Evolutionary conservation across 108 stramenopile genomes (phyloP).

Genomic region (Cyclotella choctawhatcheeana): DNA sequence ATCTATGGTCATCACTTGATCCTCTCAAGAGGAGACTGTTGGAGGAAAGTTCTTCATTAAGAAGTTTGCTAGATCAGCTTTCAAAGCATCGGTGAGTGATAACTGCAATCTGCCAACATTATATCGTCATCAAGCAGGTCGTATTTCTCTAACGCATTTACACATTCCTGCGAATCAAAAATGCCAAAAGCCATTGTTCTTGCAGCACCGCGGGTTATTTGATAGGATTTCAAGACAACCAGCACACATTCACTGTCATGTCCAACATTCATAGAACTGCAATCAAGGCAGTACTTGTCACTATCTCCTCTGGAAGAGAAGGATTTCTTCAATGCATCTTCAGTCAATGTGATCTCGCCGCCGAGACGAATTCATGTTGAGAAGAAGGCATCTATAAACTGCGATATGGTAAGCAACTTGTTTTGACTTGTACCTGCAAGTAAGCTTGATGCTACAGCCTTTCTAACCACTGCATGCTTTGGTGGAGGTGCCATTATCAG

Average conservation of each 20-base stretch:
- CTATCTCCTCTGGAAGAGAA: too few relatives aligned
- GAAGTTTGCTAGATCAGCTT: neutral
- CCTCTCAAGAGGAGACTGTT: neutral
- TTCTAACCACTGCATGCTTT: too few relatives aligned
- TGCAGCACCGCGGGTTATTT: neutral
- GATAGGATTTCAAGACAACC: neutral
- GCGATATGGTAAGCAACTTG: too few relatives aligned
- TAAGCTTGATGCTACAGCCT: too few relatives aligned
- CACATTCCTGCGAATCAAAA: neutral
- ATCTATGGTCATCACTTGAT: neutral
- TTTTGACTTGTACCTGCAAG: too few relatives aligned
- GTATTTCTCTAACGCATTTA: neutral
- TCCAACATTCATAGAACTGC: neutral
- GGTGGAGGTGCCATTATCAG: too few relatives aligned
- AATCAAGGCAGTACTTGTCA: neutral
- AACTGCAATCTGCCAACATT: conserved; percentile 5
- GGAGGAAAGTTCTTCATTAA: neutral
- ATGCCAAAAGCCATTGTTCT: neutral
- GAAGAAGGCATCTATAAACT: too few relatives aligned
- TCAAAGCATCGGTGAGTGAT: neutral
- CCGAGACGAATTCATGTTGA: too few relatives aligned
- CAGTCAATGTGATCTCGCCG: too few relatives aligned
- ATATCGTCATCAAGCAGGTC: too few relatives aligned
- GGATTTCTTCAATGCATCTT: too few relatives aligned
- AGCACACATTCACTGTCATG: neutral